Evolutionary conservation across 2,329 filamentous ascomycete species (phyloP).

Genomic region (Hansfordia pulvinata): DNA sequence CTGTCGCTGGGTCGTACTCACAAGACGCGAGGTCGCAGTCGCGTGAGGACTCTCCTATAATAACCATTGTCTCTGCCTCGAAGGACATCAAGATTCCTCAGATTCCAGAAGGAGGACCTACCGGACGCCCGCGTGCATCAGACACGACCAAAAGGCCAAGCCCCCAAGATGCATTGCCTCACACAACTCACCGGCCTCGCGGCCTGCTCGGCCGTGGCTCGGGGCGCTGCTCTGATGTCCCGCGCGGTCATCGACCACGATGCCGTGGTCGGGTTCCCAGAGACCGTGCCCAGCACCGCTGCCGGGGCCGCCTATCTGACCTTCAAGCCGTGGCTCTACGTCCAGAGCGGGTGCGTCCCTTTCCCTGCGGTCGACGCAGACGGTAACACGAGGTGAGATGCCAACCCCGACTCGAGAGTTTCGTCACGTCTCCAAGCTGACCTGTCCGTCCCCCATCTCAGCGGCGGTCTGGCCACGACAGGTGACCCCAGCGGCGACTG

Average conservation of each 20-base stretch:
- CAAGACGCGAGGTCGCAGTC: too few relatives aligned
- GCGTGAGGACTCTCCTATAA: too few relatives aligned
- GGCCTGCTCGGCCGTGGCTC: too few relatives aligned
- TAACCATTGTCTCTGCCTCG: too few relatives aligned
- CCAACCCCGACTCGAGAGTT: too few relatives aligned
- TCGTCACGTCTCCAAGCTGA: constrained; percentile 1
- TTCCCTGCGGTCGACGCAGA: constrained; percentile 40
- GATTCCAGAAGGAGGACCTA: too few relatives aligned
- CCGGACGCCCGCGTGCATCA: too few relatives aligned
- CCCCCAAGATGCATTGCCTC: too few relatives aligned
- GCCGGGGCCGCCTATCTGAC: constrained; percentile 34
- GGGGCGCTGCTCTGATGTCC: constrained; percentile 6
- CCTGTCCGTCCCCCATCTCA: constrained; percentile 3
- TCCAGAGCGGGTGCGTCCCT: constrained; percentile 42
- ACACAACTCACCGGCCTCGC: too few relatives aligned
- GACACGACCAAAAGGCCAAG: too few relatives aligned
- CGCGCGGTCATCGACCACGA: constrained; percentile 15
- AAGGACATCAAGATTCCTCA: too few relatives aligned
- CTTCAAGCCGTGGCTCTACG: constrained; percentile 37
- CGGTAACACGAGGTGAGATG: constrained; percentile 21
- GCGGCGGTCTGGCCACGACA: constrained; percentile 14
- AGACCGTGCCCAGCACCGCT: constrained; percentile 33
- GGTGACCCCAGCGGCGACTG: constrained; percentile 14
- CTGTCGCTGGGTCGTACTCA: too few relatives aligned
- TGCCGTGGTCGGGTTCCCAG: constrained; percentile 33